Conservation (phyloP, 495 filamentous ascomycete species). For the Bacidia gigantensis region DNA sequence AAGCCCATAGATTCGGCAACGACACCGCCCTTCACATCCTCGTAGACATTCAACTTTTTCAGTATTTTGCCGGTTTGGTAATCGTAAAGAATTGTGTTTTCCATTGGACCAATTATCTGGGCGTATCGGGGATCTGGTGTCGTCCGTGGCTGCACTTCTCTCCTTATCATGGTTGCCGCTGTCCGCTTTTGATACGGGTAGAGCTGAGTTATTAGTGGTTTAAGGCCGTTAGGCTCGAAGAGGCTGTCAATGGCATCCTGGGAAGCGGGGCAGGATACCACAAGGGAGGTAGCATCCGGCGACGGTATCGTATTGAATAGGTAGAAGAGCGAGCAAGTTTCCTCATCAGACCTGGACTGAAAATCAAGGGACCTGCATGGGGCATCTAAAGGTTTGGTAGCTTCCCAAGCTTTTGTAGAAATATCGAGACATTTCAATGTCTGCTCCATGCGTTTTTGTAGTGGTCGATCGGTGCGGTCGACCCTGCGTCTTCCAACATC, state of each 20-base stretch:
- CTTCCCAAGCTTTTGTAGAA: conserved; percentile 42
- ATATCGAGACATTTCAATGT: conserved; percentile 45
- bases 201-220: conserved; percentile 51
- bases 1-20: conserved; percentile 53
- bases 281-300: conserved; percentile 43
- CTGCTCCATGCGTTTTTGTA: conserved; percentile 32
- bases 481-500: conserved; percentile 42
- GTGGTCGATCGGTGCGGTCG: conserved; percentile 26
- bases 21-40: conserved; percentile 64
- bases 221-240: conserved; percentile 34
- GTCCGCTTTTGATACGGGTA: conserved; percentile 73
- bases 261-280: conserved; percentile 40
- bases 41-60: conserved; percentile 53
- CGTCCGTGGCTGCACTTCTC: conserved; percentile 51
- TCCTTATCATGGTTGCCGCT: conserved; percentile 73
- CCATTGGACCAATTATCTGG: conserved; percentile 40
- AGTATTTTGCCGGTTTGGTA: conserved; percentile 46
- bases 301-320: conserved; percentile 78
- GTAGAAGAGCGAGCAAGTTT: conserved; percentile 56
- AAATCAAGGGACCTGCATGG: conserved; percentile 4
- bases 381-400: conserved; percentile 16
- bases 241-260: conserved; percentile 49
- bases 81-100: conserved; percentile 57
- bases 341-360: conserved; percentile 29
- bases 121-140: conserved; percentile 64